These are phyloP conservation scores for Rhytidiadelphus loreus DNA, from an alignment of 225 moss, liverwort and hornwort genomes.

Conservation along the genomic window DNA sequence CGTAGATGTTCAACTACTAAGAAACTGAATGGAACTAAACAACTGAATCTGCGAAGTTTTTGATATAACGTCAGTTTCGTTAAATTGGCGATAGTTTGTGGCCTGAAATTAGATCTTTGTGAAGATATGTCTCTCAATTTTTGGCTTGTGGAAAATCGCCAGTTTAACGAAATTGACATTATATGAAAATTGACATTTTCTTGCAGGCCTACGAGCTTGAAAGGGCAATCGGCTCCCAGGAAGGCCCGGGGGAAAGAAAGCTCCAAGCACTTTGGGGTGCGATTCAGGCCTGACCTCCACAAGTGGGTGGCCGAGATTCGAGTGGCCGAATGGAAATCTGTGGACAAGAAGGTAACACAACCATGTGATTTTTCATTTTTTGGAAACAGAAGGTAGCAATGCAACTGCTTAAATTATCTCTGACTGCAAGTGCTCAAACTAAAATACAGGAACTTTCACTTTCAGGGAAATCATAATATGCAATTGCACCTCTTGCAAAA, in stretches of 20 bases:
- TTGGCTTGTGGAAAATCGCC: not conserved
- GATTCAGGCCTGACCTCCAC: slow-evolving; percentile 5
- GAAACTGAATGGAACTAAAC: not conserved
- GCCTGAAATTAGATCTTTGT: not conserved
- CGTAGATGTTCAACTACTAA: too few relatives aligned
- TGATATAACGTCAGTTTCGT: not conserved
- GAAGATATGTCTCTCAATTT: not conserved
- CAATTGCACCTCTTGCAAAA: not conserved
- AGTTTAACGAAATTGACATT: not conserved
- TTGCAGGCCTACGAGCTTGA: not conserved
- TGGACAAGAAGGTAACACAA: slow-evolving; percentile 7
- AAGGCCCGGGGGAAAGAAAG: not conserved
- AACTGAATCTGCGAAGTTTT: not conserved
- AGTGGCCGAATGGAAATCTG: slow-evolving; percentile 17
- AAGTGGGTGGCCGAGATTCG: slow-evolving; percentile 29
- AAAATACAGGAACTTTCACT: not conserved
- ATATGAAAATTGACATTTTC: not conserved
- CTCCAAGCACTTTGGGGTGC: slow-evolving; percentile 23
- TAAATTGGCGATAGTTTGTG: not conserved
- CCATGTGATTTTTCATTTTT: too few relatives aligned
- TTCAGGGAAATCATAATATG: not conserved
- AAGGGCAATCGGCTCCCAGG: not conserved
- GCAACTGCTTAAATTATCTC: not conserved
- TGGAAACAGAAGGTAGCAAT: too few relatives aligned
- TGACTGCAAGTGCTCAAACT: not conserved